Evolutionary conservation across 306 rosid species (phyloP), one percentile per base, ranked within the genome.

Genomic region (Rosa chinensis): DNA sequence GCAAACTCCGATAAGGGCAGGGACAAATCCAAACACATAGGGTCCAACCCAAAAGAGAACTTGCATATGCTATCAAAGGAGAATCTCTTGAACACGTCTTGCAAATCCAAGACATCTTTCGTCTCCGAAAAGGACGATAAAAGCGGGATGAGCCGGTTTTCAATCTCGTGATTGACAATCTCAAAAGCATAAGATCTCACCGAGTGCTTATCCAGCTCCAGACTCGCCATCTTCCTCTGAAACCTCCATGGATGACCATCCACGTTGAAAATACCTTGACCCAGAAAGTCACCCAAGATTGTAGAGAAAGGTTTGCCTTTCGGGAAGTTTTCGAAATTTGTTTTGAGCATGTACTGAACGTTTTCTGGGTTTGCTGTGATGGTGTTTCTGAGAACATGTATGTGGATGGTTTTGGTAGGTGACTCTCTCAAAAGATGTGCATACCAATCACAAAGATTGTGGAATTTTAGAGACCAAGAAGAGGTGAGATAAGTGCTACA

Each of bases 191-290:
- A 92, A 0, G 92, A 83, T 43, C 85, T 79, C 32, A 89, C 79
- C 8, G 94, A 92, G 62, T 48, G 28, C 37, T 77, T 81, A 74
- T 69, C 85, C 18, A 93, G 92, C 79, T 89, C 96, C 5, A 83
- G 50, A 39, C 85, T 81, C 3, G 93, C 94, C 89, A 93, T 86
- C 78, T 88, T 89, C 61, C 82, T 85, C 79, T 92, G 97, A 16
- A 92, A 92, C 59, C 61, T 82, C 97, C 97, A 92, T 3, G 39
- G 44, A 1, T 93, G 89, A 5, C 97, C 97, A 63, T 93, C 97
- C 43, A 89, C 96, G 89, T 93, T 93, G 91, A 93, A 93, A 21
- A 93, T 93, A 0, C 97, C 97, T 8, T 87, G 84, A 1, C 97
- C 97, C 3, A 93, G 79, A 81, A 93, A 90, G 67, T 93, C 96